Percentiles rank a stretch among this genome's conserved stretches.
These are phyloP conservation scores for Didymella lethalis DNA, from an alignment of 2,329 filamentous ascomycete species.

Conservation along the genomic window DNA sequence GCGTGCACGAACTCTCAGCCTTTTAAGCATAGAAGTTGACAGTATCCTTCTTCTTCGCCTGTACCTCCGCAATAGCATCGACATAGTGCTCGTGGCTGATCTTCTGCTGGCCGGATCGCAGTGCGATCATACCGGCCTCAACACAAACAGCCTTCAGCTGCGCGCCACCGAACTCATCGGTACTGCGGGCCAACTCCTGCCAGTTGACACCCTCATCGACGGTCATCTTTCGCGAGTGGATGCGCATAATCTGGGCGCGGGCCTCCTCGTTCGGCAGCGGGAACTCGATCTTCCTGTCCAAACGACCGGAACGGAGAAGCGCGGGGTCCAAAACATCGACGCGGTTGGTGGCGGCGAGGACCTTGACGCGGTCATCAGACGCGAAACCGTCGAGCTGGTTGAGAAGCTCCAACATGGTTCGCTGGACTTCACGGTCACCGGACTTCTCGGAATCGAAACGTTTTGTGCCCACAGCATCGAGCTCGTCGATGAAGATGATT, in stretches of 20 bases:
- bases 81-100: conserved; percentile 99
- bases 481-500: conserved; percentile 99
- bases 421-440: conserved; percentile 95
- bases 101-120: conserved; percentile 93
- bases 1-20: conserved; percentile 35
- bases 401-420: conserved; percentile 97
- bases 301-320: conserved; percentile 85
- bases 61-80: conserved; percentile 95
- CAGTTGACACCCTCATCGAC: conserved; percentile 94
- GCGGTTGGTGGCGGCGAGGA: conserved; percentile 91
- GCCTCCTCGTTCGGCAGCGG: conserved; percentile 97
- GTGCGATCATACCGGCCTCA: conserved; percentile 98
- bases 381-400: conserved; percentile 99
- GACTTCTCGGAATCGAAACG: conserved; percentile 99
- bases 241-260: conserved; percentile 93
- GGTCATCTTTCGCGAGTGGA: conserved; percentile 98
- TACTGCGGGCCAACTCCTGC: conserved; percentile 92
- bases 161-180: conserved; percentile 97
- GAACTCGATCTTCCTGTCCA: conserved; percentile 98
- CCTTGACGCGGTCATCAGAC: conserved; percentile 95
- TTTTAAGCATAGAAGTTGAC: conserved; percentile 55
- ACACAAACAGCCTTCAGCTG: conserved; percentile 99
- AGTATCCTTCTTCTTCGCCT: conserved; percentile 86
- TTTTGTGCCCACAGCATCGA: conserved; percentile 98
- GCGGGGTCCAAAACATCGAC: conserved; percentile 94